A percentile compares a stretch with the other conserved stretches of the same genome.
Conservation (phyloP, 2,329 filamentous ascomycete genomes). For the Dryadomyces sulphureus region DNA sequence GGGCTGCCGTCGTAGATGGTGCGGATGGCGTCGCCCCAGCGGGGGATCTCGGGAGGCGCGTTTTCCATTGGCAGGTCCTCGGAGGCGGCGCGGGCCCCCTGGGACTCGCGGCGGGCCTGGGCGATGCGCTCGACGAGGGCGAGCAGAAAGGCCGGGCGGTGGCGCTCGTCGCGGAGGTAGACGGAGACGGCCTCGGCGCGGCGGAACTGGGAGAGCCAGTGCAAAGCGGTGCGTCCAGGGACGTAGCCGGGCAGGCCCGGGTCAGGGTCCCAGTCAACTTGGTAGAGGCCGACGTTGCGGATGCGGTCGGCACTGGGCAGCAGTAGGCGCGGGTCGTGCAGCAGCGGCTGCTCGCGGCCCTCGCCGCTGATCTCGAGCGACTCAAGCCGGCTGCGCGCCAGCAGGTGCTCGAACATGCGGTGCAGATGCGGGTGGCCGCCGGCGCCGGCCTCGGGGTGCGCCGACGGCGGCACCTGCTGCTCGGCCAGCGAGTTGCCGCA, state of each 20-base stretch:
- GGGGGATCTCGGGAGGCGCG: neutral
- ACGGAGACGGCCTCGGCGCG: constrained; percentile 3
- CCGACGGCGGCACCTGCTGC: no score
- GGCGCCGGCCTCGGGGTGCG: no score
- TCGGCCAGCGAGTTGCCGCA: neutral
- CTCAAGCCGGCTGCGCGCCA: constrained; percentile 1
- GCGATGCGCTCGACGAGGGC: neutral
- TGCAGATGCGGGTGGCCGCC: no score
- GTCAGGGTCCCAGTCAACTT: constrained; percentile 5
- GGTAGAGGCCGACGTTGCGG: constrained; percentile 7
- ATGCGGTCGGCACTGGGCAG: constrained; percentile 4
- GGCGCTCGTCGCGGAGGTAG: neutral
- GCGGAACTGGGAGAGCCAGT: constrained; percentile 9
- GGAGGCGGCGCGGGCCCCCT: neutral
- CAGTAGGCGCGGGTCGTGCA: neutral
- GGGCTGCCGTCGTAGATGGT: neutral
- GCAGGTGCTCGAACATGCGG: neutral
- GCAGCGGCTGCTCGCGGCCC: neutral
- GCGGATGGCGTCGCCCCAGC: neutral
- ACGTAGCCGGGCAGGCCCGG: neutral
- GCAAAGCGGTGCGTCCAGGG: constrained; percentile 3
- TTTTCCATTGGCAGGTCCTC: no score
- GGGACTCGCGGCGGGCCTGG: neutral
- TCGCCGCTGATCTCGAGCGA: constrained; percentile 7
- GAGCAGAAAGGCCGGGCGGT: neutral